Evolutionary conservation across 176 grass and related monocot species (phyloP), one percentile per base, ranked within the genome.

Genomic region (Guadua angustifolia): DNA sequence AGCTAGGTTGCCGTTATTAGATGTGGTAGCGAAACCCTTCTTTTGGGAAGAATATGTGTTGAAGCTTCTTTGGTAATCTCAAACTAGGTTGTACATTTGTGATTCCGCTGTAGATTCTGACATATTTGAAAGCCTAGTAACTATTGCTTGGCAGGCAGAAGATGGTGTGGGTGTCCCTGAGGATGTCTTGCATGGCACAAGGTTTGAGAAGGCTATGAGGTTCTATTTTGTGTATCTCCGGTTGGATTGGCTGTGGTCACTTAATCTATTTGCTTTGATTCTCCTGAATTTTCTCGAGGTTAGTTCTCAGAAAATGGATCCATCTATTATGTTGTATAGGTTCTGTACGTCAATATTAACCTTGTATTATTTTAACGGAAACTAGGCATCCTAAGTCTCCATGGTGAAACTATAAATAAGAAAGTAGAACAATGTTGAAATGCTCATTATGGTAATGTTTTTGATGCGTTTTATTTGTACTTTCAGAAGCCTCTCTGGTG

Each of bases 401-500:
- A 66, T 83, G 55, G 17, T 66, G 26, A 75, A 36, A 71, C 62
- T 71, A 61, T 61, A 36, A 65, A 35, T 9, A 33, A 32, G 60
- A 74, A 19, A 74, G 33, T 66, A 32, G 26, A 33, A 82, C 21
- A 32, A 25, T 46, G 9, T 50, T 24, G 5, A 13, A 71, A 8
- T 62, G n/a, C 12, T 45, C 5, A 40, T 79, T 67, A 74, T 73
- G 52, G 9, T 74, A 66, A 38, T 68, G 39, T 25, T 61, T 52
- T 39, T 83, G 51, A 81, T 33, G 56, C 56, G 4, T 76, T 69
- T 32, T 32, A 35, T 71, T 79, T 83, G 66, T 56, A 62, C 85
- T 88, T 94, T 79, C 90, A 97, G 95, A 94, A 91, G 71, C 95
- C 95, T 83, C 84, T 94, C 6, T 97, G 95, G 95, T 97, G 95